A percentile compares a stretch with the other conserved stretches of the same genome.
Conservation (phyloP, 345 rosid species). For the Syzygium aqueum region DNA sequence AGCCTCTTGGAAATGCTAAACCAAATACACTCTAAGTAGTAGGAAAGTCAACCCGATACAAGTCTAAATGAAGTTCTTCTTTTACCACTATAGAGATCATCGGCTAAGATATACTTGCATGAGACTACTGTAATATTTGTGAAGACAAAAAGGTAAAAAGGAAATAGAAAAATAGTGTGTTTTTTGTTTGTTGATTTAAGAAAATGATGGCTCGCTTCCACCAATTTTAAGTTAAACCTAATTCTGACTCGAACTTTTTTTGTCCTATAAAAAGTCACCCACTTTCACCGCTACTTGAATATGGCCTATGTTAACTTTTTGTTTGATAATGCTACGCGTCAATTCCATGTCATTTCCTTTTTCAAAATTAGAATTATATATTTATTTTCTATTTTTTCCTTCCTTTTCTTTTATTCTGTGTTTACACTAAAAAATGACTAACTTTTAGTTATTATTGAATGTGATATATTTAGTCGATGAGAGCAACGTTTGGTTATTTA, state of each 20-base stretch:
- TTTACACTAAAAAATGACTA: too few relatives aligned
- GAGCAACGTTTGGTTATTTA: too few relatives aligned
- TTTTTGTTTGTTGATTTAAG: too few relatives aligned
- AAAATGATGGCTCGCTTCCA: neutral
- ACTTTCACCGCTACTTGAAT: neutral
- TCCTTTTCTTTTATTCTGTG: neutral
- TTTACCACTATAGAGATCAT: neutral
- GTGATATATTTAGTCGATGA: too few relatives aligned
- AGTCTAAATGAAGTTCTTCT: neutral
- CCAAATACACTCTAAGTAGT: neutral
- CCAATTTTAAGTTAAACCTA: neutral
- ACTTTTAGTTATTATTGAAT: too few relatives aligned
- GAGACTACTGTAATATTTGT: neutral
- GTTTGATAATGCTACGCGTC: neutral
- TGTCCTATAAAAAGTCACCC: neutral
- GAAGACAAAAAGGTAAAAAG: neutral
- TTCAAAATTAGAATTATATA: neutral
- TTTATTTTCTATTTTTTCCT: neutral
- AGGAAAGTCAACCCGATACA: neutral
- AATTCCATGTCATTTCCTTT: neutral
- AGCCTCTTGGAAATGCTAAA: too few relatives aligned
- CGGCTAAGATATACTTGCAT: neutral
- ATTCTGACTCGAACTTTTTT: neutral
- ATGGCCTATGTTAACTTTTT: neutral
- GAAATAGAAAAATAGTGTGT: neutral